Percentiles rank a stretch among this genome's conserved stretches.
These are phyloP conservation scores for Pterulicium gracile DNA, from an alignment of 1,284 basidiomycete species.

Conservation along the genomic window DNA sequence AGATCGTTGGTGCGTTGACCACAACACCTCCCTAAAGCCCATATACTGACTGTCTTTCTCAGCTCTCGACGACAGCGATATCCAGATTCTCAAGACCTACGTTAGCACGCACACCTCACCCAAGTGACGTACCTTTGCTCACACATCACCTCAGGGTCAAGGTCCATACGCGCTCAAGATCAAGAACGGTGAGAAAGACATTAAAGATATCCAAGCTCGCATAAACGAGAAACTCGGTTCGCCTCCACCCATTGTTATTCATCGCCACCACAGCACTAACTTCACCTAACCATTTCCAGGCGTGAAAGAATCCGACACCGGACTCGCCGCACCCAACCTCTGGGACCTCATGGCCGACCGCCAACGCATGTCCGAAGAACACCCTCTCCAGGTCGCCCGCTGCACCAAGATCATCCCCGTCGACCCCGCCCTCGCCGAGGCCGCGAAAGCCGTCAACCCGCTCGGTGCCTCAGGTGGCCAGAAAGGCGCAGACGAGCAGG, in stretches of 20 bases:
- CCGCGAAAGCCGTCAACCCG: slow-evolving; percentile 63
- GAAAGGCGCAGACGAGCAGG: slow-evolving; percentile 91
- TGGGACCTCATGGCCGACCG: slow-evolving; percentile 90
- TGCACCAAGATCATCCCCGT: slow-evolving; percentile 98
- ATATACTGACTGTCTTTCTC: slow-evolving; percentile 12
- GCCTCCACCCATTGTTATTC: slow-evolving; percentile 13
- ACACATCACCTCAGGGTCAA: slow-evolving; percentile 64
- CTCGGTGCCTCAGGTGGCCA: slow-evolving; percentile 71
- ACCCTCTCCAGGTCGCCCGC: slow-evolving; percentile 92
- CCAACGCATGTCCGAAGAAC: slow-evolving; percentile 86
- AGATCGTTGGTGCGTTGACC: slow-evolving; percentile 69
- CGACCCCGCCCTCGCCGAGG: slow-evolving; percentile 60
- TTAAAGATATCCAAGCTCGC: slow-evolving; percentile 94
- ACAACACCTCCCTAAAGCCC: not conserved
- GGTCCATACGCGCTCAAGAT: slow-evolving; percentile 89
- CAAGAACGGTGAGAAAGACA: slow-evolving; percentile 87
- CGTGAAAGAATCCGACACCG: slow-evolving; percentile 98
- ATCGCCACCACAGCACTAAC: not conserved
- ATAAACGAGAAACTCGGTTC: slow-evolving; percentile 93
- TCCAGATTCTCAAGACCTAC: slow-evolving; percentile 98
- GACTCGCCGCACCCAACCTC: slow-evolving; percentile 91
- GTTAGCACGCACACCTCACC: slow-evolving; percentile 29
- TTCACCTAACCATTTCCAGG: slow-evolving; percentile 29
- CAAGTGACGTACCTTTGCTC: not conserved
- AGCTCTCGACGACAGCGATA: slow-evolving; percentile 97